These are phyloP conservation scores for Lentinula aciculospora DNA, from an alignment of 768 basidiomycete genomes.

Conservation along the genomic window DNA sequence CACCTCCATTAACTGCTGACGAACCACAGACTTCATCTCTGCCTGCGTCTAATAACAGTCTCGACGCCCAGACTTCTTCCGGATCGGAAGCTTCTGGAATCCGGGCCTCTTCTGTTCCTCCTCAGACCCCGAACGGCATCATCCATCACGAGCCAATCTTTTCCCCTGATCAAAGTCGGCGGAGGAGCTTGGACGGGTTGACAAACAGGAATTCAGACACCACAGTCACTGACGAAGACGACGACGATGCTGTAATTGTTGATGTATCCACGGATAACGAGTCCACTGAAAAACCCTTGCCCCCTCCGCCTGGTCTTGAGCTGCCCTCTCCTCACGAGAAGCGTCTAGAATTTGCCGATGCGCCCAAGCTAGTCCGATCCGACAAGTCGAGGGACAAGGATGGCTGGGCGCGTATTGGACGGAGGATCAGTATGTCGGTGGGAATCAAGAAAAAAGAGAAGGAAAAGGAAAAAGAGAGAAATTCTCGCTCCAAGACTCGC, in stretches of 20 bases:
- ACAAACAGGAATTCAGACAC: slow-evolving; percentile 10
- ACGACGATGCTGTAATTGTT: background rate
- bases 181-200: slow-evolving; percentile 39
- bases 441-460: slow-evolving; percentile 35
- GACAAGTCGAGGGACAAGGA: slow-evolving; percentile 33
- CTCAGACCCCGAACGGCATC: slow-evolving; percentile 22
- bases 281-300: background rate
- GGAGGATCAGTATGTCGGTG: slow-evolving; percentile 57
- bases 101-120: slow-evolving; percentile 58
- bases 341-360: slow-evolving; percentile 30
- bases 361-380: slow-evolving; percentile 25
- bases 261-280: background rate
- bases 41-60: background rate
- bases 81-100: background rate
- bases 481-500: slow-evolving; percentile 4
- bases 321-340: slow-evolving; percentile 22
- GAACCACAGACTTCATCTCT: slow-evolving; percentile 3
- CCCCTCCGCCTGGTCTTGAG: slow-evolving; percentile 1
- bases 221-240: slow-evolving; percentile 8
- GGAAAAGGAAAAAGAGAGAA: slow-evolving; percentile 24
- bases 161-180: slow-evolving; percentile 29
- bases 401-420: slow-evolving; percentile 59
- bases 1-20: background rate
- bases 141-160: slow-evolving; percentile 31
- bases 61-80: background rate